Base-by-base conservation (phyloP, 163 green algal genomes). In the Scenedesmus sp. region DNA sequence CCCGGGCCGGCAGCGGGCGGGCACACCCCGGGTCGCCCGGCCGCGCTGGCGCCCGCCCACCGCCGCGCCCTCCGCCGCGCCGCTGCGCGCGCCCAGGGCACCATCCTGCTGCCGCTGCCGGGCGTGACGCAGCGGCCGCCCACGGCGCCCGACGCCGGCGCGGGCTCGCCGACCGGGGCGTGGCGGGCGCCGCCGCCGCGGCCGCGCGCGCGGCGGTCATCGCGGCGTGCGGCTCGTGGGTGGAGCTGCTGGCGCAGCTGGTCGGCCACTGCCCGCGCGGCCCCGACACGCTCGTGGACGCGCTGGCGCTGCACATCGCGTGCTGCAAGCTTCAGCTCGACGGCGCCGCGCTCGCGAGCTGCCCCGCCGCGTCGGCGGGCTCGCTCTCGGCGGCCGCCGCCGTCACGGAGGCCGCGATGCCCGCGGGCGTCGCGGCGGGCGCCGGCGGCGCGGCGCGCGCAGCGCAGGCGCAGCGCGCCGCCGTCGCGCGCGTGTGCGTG, bases 251-350 rank as follows among this genome's bases (percentile, higher is more conserved):
- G 18, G 5, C 50, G 62, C 62, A 75, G 10, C 47, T 81, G 1
- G 63, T 75, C 15, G 28, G 2, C 4, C 74, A 81, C 34, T 81
- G 74, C 63, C 74, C 74, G 14, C 14, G 50, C n/a, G 74, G 74
- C 6, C 63, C 74, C 36, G 53, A 75, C 39, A 36, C 44, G 10
- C 47, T 81, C 1, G 63, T 81, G 1, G 74, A 75, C 33, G 63
- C 74, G 1, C 29, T 81, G 36, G 62, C 75, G 63, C 51, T 81
- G 24, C 74, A 81, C 28, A 69, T 75, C 29, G 69, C 63, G 2
- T 26, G 33, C 62, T 65, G 44, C 29, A 80, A 63, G 28, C 56
- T 78, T 15, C 70, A 70, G 51, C 33, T 22, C 3, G 26, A 63
- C 42, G 56, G 18, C 20, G 57, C 17, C 0, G 5, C 26, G 20